Percentiles rank a stretch among this genome's conserved stretches.
phyloP scores from a whole-genome alignment of 1,284 basidiomycete species.

The Moniliophthora roreri region DNA sequence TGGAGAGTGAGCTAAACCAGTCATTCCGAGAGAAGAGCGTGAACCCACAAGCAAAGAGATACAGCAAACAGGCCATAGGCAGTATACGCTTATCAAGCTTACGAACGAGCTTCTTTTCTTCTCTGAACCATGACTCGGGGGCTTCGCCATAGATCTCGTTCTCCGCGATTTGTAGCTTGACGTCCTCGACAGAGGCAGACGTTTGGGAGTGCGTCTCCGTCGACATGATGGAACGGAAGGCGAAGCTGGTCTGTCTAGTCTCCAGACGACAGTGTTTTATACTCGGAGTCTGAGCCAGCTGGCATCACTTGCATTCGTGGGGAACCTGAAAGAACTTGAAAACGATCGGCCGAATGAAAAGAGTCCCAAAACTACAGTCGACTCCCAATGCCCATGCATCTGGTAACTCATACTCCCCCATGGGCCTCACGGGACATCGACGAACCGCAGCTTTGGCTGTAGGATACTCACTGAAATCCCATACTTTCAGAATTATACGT shows the following conservation, averaged over 20 bases:
- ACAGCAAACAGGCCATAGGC: constrained; percentile 69
- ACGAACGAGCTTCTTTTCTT: constrained; percentile 59
- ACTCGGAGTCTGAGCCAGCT: too few relatives aligned
- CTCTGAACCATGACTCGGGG: constrained; percentile 19
- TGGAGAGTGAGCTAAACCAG: constrained; percentile 7
- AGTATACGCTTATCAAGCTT: constrained; percentile 70
- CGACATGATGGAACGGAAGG: background rate
- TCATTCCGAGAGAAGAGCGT: background rate
- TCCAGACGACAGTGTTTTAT: background rate
- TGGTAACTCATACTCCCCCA: too few relatives aligned
- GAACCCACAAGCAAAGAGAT: constrained; percentile 73
- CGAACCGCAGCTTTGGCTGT: too few relatives aligned
- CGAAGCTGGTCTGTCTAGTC: too few relatives aligned
- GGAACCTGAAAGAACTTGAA: background rate
- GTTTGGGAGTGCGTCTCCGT: constrained; percentile 6
- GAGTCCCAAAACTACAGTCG: too few relatives aligned
- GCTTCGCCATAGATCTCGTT: constrained; percentile 1
- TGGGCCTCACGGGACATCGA: too few relatives aligned
- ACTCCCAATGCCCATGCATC: too few relatives aligned
- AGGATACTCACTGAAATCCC: too few relatives aligned
- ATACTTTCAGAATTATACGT: too few relatives aligned
- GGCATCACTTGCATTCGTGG: background rate
- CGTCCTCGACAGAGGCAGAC: constrained; percentile 9
- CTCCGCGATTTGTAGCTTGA: constrained; percentile 7
- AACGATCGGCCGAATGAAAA: background rate